A percentile compares a stretch with the other conserved stretches of the same genome.
Evolutionary conservation across 768 basidiomycete species (phyloP).

Genomic region (Auricularia heimuer): DNA sequence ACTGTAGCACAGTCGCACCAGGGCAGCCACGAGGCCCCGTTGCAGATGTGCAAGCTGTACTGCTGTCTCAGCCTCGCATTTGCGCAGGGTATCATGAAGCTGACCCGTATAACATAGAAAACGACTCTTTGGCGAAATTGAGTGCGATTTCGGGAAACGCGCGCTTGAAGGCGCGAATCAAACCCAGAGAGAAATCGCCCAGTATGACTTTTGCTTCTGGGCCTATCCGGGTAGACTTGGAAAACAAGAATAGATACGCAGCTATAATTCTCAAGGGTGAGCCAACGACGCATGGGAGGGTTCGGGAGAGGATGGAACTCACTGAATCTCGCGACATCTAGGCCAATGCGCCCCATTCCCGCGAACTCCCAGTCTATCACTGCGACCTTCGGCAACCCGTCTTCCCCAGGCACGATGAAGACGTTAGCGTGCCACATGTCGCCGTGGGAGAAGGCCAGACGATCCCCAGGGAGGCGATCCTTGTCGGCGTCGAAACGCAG

Average conservation of each 20-base stretch:
- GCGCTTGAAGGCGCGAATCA: neutral
- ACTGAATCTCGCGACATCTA: neutral
- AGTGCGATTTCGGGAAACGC: neutral
- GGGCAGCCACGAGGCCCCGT: neutral
- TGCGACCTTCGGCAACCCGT: neutral
- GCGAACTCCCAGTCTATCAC: constrained; percentile 1
- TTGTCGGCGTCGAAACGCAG: neutral
- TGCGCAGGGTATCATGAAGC: too few species aligned
- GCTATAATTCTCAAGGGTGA: neutral
- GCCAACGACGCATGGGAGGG: neutral
- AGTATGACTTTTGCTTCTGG: neutral
- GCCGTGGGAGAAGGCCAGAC: neutral
- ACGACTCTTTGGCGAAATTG: neutral
- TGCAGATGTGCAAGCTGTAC: neutral
- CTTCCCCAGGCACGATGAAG: neutral
- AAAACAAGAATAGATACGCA: neutral
- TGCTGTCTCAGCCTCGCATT: neutral
- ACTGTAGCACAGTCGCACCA: neutral
- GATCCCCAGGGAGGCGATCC: neutral
- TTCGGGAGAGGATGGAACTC: neutral
- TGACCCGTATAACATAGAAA: neutral
- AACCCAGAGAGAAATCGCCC: neutral
- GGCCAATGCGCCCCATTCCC: neutral
- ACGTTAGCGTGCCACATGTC: constrained; percentile 1
- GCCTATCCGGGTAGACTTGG: neutral